These are phyloP conservation scores for Massospora cicadina DNA, from an alignment of 371 early-diverging fungal species.

Conservation along the genomic window DNA sequence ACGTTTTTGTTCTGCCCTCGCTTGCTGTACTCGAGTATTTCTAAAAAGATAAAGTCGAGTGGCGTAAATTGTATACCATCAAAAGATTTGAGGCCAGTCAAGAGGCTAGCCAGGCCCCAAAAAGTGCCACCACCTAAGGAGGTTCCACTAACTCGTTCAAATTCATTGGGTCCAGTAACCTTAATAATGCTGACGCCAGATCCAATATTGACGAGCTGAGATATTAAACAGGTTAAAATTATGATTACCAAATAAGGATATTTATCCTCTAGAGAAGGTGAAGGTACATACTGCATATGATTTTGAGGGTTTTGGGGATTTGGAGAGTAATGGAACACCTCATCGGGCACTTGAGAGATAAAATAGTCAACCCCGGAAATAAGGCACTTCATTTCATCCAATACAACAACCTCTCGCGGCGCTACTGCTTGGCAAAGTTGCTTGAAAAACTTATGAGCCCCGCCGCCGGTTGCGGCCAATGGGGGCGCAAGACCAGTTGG, in stretches of 20 bases:
- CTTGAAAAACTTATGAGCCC: conserved; percentile 46
- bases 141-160: conserved; percentile 79
- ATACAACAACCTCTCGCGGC: neutral
- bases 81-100: conserved; percentile 68
- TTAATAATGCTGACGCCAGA: conserved; percentile 79
- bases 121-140: conserved; percentile 96
- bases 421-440: conserved; percentile 38
- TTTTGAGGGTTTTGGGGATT: conserved; percentile 6
- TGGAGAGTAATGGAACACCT: conserved; percentile 73
- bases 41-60: conserved; percentile 18
- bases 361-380: conserved; percentile 78
- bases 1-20: conserved; percentile 83
- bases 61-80: conserved; percentile 33
- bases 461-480: conserved; percentile 73
- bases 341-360: conserved; percentile 79
- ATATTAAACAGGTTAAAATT: neutral
- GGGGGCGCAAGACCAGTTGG: conserved; percentile 22
- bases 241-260: conserved; percentile 57
- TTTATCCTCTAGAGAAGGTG: neutral
- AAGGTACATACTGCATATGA: neutral
- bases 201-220: conserved; percentile 74
- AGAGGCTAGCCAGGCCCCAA: conserved; percentile 78
- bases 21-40: conserved; percentile 87
- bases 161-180: conserved; percentile 61
- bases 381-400: conserved; percentile 71